Evolutionary conservation across 495 filamentous ascomycete genomes (phyloP), one percentile per base, ranked within the genome.

Genomic region (Schizothecium vesticola): DNA sequence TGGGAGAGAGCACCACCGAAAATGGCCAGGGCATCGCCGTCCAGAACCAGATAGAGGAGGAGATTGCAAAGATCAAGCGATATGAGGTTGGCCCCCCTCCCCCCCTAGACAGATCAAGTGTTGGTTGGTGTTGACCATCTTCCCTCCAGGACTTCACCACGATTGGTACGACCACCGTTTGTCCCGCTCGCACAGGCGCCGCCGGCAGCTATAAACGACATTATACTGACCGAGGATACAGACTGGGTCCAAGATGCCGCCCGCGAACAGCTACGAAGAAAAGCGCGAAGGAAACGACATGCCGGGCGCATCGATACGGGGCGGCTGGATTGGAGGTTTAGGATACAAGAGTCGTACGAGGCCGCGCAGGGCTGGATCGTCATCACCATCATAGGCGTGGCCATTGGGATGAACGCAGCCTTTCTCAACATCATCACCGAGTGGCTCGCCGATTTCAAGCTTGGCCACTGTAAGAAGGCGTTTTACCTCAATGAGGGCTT

Each of bases 181-280:
- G 21, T 23, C 19, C 26, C 21, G 19, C n/a, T 12, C 13, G 21
- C 36, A 22, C n/a, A n/a, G n/a, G n/a, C n/a, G n/a, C n/a, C n/a
- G 70, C 56, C 19, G 24, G 13, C 0, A 21, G 31, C 23, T 22
- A 6, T 3, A 29, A 8, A 25, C 33, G 19, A 68, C 31, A 61
- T 67, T 57, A 64, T 63, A 60, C 64, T 66, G 31, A 73, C 58
- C 60, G 59, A 22, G 64, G 61, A 4, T 6, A 2, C 13, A 86
- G 94, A 99, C 78, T 99, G 95, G 95, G 93, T 99, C 1, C 93
- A 99, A 76, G 95, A 99, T 87, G 94, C 94, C 2, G 90, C 94
- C 16, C 89, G 93, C 59, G 95, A 97, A 78, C 92, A 97, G 77
- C 79, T 91, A 64, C 87, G 94, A 60, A 86, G 94, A 62, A 90